Evolutionary conservation across 1,139 yeast species (phyloP).

Genomic region (Suhomyces ambrosiae): DNA sequence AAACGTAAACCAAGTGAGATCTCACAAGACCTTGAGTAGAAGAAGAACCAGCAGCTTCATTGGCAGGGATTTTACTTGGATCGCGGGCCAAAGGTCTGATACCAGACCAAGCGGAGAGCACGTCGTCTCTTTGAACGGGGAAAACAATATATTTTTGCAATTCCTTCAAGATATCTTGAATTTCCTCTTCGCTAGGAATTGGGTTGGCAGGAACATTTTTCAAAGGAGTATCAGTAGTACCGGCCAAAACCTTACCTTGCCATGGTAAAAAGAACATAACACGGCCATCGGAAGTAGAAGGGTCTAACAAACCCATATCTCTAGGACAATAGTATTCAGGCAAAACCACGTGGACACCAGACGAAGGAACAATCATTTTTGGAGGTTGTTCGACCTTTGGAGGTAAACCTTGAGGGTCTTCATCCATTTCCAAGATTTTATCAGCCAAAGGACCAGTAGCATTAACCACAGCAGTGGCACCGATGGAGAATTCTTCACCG

Average conservation of each 20-base stretch:
- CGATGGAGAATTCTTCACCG: slow-evolving; percentile 58
- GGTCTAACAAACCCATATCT: slow-evolving; percentile 87
- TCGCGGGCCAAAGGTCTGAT: slow-evolving; percentile 93
- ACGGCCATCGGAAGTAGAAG: slow-evolving; percentile 92
- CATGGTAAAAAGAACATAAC: slow-evolving; percentile 97
- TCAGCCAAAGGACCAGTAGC: slow-evolving; percentile 97
- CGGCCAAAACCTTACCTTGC: slow-evolving; percentile 97
- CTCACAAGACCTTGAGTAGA: slow-evolving; percentile 85
- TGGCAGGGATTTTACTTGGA: slow-evolving; percentile 62
- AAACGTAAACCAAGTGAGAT: slow-evolving; percentile 77
- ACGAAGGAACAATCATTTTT: slow-evolving; percentile 89
- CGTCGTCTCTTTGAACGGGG: slow-evolving; percentile 88
- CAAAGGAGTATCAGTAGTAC: slow-evolving; percentile 89
- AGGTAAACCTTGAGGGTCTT: slow-evolving; percentile 65
- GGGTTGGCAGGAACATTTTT: slow-evolving; percentile 81
- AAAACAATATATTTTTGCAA: slow-evolving; percentile 87
- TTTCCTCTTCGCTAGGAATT: slow-evolving; percentile 84
- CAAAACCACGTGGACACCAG: slow-evolving; percentile 89
- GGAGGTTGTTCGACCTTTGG: slow-evolving; percentile 52
- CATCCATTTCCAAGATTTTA: slow-evolving; percentile 82
- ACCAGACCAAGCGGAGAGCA: slow-evolving; percentile 95
- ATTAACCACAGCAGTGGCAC: slow-evolving; percentile 77
- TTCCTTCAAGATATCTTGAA: slow-evolving; percentile 83
- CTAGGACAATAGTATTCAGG: slow-evolving; percentile 93
- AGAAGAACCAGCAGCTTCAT: slow-evolving; percentile 43